Evolutionary conservation across 768 basidiomycete genomes (phyloP).

Genomic region (Tubosaeta sp.): DNA sequence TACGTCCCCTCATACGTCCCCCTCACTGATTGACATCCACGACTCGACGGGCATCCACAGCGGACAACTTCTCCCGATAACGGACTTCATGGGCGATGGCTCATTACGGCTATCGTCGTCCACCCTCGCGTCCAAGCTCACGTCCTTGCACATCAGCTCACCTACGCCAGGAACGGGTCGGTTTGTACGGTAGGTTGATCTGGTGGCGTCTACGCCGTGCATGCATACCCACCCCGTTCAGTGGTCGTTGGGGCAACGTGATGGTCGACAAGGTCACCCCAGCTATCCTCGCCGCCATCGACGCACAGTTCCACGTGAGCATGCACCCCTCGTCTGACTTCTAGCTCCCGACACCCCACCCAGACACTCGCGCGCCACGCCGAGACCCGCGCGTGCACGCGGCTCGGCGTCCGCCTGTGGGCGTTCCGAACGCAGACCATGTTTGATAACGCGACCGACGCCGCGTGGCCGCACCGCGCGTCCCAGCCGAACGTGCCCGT

Average conservation of each 20-base stretch:
- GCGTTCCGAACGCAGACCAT: constrained; percentile 13
- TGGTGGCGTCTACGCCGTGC: too few relatives aligned
- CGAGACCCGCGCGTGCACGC: background rate
- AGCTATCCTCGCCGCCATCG: constrained; percentile 1
- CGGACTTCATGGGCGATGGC: background rate
- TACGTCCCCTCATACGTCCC: background rate
- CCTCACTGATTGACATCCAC: too few relatives aligned
- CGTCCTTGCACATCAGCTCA: background rate
- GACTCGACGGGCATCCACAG: background rate
- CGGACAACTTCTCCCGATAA: background rate
- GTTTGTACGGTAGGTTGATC: background rate
- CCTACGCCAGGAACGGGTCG: background rate
- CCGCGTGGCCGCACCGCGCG: constrained; percentile 15
- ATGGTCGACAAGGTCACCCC: constrained; percentile 8
- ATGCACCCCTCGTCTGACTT: background rate
- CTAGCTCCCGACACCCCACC: background rate
- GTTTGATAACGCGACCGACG: constrained; percentile 5
- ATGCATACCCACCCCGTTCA: background rate
- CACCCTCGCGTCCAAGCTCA: background rate
- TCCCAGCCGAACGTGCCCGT: constrained; percentile 11
- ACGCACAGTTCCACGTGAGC: background rate
- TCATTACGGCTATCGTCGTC: background rate
- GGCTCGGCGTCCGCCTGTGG: constrained; percentile 9
- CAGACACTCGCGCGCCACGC: background rate
- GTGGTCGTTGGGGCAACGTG: constrained; percentile 10